phyloP scores from a whole-genome alignment of 352 stramenopile genomes.

The Globisporangium apiculatum region DNA sequence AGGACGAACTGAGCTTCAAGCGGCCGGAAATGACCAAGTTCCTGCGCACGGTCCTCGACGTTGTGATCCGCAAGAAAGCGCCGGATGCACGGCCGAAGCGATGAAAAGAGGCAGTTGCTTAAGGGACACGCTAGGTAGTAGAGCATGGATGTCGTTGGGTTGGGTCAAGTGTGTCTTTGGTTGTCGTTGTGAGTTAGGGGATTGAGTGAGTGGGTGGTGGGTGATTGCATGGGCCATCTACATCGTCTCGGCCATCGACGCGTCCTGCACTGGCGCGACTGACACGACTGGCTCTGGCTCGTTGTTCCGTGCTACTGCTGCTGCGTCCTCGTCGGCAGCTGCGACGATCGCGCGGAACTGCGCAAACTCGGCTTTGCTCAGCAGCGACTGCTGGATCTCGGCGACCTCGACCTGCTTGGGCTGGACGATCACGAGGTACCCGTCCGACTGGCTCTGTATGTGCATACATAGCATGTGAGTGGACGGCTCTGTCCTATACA shows the following conservation, averaged over 20 bases:
- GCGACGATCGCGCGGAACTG: conserved; percentile 44
- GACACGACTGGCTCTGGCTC: background rate
- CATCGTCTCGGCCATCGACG: background rate
- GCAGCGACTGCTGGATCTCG: conserved; percentile 76
- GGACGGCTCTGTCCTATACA: no score
- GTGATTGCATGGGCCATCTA: no score
- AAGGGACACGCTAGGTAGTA: background rate
- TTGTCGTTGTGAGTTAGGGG: background rate
- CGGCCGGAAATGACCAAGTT: conserved; percentile 79
- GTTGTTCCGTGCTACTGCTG: background rate
- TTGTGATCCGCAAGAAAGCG: conserved; percentile 75
- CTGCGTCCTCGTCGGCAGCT: background rate
- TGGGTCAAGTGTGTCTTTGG: background rate
- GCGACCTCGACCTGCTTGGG: conserved; percentile 71
- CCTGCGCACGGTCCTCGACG: conserved; percentile 73
- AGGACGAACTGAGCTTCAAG: conserved; percentile 81
- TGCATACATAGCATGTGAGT: no score
- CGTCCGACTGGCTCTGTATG: conserved; percentile 55
- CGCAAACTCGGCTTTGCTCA: conserved; percentile 74
- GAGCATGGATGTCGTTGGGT: conserved; percentile 4
- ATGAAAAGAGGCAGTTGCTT: conserved; percentile 2
- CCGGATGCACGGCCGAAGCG: conserved; percentile 11
- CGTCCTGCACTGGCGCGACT: background rate
- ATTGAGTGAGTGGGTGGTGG: no score
- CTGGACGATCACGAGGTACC: conserved; percentile 78